These are phyloP conservation scores for Phytophthora aleatoria DNA, from an alignment of 352 stramenopile species.

Conservation along the genomic window DNA sequence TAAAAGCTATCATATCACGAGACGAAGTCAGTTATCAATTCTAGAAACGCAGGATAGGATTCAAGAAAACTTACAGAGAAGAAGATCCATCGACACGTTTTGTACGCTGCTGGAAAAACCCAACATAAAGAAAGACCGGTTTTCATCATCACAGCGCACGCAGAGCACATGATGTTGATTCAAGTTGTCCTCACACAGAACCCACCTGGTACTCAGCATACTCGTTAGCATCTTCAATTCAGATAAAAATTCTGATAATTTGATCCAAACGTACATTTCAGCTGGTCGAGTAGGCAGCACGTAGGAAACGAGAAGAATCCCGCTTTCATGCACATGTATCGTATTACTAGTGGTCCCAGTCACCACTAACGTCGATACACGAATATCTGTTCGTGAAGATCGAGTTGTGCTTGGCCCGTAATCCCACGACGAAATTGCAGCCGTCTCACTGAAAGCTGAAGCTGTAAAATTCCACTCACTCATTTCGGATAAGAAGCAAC, in stretches of 20 bases:
- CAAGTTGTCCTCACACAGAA: constrained; percentile 28
- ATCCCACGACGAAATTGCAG: constrained; percentile 16
- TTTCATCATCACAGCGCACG: constrained; percentile 50
- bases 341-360: constrained; percentile 51
- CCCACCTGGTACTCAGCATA: constrained; percentile 20
- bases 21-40: constrained; percentile 2
- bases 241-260: constrained; percentile 5
- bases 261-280: constrained; percentile 47
- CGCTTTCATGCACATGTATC: constrained; percentile 53
- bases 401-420: neutral
- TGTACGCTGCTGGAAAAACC: constrained; percentile 39
- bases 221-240: constrained; percentile 1
- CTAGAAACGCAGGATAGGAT: neutral
- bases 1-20: constrained; percentile 43
- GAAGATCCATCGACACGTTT: constrained; percentile 41
- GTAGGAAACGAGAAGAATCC: constrained; percentile 46
- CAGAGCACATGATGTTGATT: constrained; percentile 35
- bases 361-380: constrained; percentile 38
- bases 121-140: constrained; percentile 59
- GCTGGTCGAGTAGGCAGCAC: constrained; percentile 44
- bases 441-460: constrained; percentile 1
- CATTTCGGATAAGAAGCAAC: constrained; percentile 35
- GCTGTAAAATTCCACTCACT: constrained; percentile 24
- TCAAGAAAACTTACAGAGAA: constrained; percentile 44
- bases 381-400: constrained; percentile 18